These are phyloP conservation scores for Plasmopara viticola DNA, from an alignment of 352 stramenopile species.

Conservation along the genomic window DNA sequence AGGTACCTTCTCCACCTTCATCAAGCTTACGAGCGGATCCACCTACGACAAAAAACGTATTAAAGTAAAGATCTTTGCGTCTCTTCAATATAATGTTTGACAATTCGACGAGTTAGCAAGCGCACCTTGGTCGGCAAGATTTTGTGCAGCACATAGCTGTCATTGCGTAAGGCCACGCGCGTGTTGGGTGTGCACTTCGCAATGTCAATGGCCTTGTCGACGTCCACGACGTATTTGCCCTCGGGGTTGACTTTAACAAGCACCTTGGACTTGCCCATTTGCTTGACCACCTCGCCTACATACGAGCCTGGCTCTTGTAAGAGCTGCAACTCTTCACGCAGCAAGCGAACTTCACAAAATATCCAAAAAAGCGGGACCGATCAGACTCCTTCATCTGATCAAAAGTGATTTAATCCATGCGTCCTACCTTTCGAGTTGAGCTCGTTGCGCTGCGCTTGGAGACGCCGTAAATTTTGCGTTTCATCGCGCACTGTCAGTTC, in stretches of 20 bases:
- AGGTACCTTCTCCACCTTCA: slow-evolving; percentile 98
- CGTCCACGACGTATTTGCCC: slow-evolving; percentile 99
- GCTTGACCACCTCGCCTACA: slow-evolving; percentile 99
- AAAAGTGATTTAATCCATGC: neutral
- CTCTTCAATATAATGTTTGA: too few species aligned
- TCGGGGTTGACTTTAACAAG: slow-evolving; percentile 99
- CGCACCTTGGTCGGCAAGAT: slow-evolving; percentile 96
- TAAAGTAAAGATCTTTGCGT: slow-evolving; percentile 6
- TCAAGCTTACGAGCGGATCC: slow-evolving; percentile 89
- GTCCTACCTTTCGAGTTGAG: slow-evolving; percentile 95
- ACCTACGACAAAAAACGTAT: slow-evolving; percentile 22
- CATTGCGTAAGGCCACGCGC: slow-evolving; percentile 97
- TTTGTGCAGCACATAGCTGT: slow-evolving; percentile 99
- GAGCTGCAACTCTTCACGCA: slow-evolving; percentile 98
- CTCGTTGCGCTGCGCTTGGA: slow-evolving; percentile 99
- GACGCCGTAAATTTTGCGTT: slow-evolving; percentile 94
- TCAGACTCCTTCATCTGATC: too few species aligned
- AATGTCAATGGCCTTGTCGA: slow-evolving; percentile 96
- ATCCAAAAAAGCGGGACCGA: too few species aligned
- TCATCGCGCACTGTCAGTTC: slow-evolving; percentile 92
- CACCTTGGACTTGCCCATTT: slow-evolving; percentile 99
- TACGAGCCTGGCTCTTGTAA: slow-evolving; percentile 98
- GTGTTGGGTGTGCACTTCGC: slow-evolving; percentile 97
- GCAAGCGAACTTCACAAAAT: slow-evolving; percentile 82
- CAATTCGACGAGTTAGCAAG: neutral